Conservation (phyloP, 179 eudicot species). For the Spergularia azorica region DNA sequence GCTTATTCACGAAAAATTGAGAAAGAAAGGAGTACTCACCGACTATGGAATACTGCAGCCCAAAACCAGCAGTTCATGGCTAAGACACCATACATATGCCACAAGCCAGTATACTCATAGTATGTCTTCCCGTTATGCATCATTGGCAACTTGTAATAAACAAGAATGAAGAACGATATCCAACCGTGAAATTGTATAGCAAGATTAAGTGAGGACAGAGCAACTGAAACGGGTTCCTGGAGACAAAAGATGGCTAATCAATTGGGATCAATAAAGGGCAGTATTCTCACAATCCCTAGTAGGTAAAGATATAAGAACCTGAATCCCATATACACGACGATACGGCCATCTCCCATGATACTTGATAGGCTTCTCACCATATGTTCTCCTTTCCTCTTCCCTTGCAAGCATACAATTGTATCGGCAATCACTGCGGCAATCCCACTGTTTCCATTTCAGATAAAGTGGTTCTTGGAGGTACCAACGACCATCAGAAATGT, state of each 20-base stretch:
- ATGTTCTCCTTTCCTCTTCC: conserved; percentile 70
- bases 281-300: neutral
- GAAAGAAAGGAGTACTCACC: conserved; percentile 45
- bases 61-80: conserved; percentile 92
- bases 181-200: conserved; percentile 93
- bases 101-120: conserved; percentile 67
- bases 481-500: conserved; percentile 58
- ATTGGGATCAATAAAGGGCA: neutral
- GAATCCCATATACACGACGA: conserved; percentile 71
- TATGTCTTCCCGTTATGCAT: conserved; percentile 52
- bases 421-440: conserved; percentile 77
- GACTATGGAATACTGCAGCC: conserved; percentile 79
- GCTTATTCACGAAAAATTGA: neutral
- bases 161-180: conserved; percentile 70
- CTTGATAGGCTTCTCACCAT: conserved; percentile 70
- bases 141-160: conserved; percentile 68
- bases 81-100: conserved; percentile 71
- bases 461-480: conserved; percentile 81
- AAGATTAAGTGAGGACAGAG: conserved; percentile 76
- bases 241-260: conserved; percentile 9
- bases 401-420: conserved; percentile 78
- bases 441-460: conserved; percentile 78
- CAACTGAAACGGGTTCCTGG: conserved; percentile 89
- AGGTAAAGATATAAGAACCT: conserved; percentile 47
- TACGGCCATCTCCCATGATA: conserved; percentile 97